A percentile compares a stretch with the other conserved stretches of the same genome.
phyloP scores from a whole-genome alignment of 2,329 filamentous ascomycete species.

The Paracoccidioides brasiliensis region DNA sequence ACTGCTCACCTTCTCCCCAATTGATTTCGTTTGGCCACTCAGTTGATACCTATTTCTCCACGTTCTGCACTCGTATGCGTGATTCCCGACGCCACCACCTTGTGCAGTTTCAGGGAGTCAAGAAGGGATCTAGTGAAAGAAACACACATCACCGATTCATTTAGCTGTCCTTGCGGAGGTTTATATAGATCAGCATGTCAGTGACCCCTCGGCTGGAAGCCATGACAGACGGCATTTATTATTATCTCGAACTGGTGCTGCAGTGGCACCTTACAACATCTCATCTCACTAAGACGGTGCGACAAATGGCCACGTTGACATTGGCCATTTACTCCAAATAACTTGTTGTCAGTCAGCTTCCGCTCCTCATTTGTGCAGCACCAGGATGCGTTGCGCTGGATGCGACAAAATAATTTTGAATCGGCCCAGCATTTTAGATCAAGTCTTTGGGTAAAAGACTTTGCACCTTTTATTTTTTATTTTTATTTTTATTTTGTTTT shows the following conservation, averaged over 20 bases:
- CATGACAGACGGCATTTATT: background rate
- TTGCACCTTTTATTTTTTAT: background rate
- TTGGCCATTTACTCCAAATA: background rate
- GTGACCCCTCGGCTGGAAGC: background rate
- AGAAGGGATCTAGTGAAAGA: background rate
- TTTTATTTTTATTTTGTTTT: too few species aligned
- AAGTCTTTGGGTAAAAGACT: background rate
- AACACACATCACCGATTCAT: background rate
- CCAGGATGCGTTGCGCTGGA: background rate
- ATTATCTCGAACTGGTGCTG: background rate
- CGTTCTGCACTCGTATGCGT: background rate
- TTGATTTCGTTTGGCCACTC: background rate
- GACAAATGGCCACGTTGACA: constrained; percentile 3
- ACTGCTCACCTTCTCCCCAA: background rate
- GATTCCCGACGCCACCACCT: background rate
- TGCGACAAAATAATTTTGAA: background rate
- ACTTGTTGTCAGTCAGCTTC: background rate
- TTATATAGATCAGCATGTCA: background rate
- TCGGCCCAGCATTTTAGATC: background rate
- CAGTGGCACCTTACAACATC: background rate
- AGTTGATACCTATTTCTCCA: background rate
- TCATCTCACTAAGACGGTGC: background rate
- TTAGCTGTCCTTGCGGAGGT: background rate
- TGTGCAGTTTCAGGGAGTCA: background rate
- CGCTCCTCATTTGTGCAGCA: background rate